Percentiles rank a stretch among this genome's conserved stretches.
Conservation (phyloP, 805 yeast species). For the Saccharomycopsis microspora region DNA sequence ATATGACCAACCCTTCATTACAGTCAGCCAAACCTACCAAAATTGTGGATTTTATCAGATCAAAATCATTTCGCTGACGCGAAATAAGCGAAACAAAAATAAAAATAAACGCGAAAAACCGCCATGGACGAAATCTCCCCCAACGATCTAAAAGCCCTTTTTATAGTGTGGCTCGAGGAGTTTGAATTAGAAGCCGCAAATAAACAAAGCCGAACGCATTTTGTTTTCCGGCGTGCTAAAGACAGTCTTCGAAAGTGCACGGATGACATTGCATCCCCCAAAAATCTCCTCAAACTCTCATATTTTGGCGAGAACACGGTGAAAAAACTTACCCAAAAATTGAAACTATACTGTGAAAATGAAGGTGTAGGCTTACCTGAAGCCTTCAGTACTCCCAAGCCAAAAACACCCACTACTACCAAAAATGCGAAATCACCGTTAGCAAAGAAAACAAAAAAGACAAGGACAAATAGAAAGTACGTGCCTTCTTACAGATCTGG, state of each 20-base stretch:
- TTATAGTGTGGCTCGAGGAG: constrained; percentile 48
- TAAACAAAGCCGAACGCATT: constrained; percentile 40
- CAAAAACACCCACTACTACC: constrained; percentile 5
- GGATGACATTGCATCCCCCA: constrained; percentile 39
- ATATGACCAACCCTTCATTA: too few relatives aligned
- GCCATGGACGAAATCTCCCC: constrained; percentile 24
- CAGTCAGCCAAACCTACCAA: too few relatives aligned
- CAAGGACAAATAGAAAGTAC: constrained; percentile 27
- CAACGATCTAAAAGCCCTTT: constrained; percentile 37
- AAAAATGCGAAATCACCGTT: background rate
- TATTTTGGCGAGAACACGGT: constrained; percentile 69
- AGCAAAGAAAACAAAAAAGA: constrained; percentile 18
- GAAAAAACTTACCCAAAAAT: constrained; percentile 32
- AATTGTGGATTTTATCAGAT: too few relatives aligned
- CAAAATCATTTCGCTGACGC: background rate
- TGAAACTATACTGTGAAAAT: constrained; percentile 45
- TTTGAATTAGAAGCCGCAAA: constrained; percentile 33
- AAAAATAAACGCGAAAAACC: background rate
- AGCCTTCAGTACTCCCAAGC: constrained; percentile 18
- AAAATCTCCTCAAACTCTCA: constrained; percentile 45
- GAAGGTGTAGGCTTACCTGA: constrained; percentile 37
- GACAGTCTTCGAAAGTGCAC: constrained; percentile 36
- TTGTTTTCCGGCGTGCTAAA: constrained; percentile 45
- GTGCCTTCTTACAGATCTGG: constrained; percentile 73
- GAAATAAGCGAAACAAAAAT: background rate